These are phyloP conservation scores for Diaporthe sp. DNA, from an alignment of 2,329 filamentous ascomycete species.

Conservation along the genomic window DNA sequence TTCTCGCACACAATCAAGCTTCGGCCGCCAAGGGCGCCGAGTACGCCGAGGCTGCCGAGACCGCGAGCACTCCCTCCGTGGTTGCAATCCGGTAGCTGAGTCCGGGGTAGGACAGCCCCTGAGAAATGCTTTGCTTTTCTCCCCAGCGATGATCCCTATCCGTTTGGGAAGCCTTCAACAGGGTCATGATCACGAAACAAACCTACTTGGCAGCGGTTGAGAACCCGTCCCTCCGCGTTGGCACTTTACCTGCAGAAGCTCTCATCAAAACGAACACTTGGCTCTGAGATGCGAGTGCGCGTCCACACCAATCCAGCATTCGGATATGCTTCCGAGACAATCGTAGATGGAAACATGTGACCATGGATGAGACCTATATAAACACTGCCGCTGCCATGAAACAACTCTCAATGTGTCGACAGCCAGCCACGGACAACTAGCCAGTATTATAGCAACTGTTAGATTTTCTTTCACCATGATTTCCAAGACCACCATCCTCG, in stretches of 20 bases:
- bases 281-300: neutral
- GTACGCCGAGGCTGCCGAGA: constrained; percentile 25
- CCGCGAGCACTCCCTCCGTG: constrained; percentile 26
- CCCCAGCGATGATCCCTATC: constrained; percentile 2
- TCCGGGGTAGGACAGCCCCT: constrained; percentile 19
- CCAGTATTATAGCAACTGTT: neutral
- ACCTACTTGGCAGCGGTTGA: constrained; percentile 20
- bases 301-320: neutral
- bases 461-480: neutral
- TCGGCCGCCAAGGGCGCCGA: constrained; percentile 24
- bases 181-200: neutral
- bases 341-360: neutral
- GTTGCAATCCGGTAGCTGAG: constrained; percentile 18
- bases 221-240: constrained; percentile 23
- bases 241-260: constrained; percentile 16
- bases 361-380: neutral
- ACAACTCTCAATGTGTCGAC: neutral
- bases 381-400: neutral
- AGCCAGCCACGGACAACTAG: neutral
- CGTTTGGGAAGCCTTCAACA: neutral
- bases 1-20: constrained; percentile 21
- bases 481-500: constrained; percentile 7
- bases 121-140: neutral
- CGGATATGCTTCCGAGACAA: neutral
- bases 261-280: constrained; percentile 11